phyloP scores from a whole-genome alignment of 345 rosid genomes.

The Citrus glauca region DNA sequence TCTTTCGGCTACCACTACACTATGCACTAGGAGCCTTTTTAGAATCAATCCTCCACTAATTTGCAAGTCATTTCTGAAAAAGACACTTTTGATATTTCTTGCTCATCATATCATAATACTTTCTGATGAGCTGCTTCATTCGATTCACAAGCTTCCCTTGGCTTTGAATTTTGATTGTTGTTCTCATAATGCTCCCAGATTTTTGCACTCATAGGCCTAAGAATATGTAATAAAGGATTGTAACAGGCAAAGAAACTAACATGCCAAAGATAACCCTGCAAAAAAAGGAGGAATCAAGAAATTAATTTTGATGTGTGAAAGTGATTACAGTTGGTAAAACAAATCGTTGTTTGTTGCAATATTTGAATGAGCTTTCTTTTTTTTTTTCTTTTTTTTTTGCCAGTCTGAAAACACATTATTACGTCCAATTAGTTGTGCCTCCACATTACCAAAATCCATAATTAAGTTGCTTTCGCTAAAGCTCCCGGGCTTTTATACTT shows the following conservation, averaged over 20 bases:
- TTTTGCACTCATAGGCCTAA: conserved; percentile 41
- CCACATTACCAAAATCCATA: conserved; percentile 1
- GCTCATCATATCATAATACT: background rate
- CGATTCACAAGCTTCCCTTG: background rate
- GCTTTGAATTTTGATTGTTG: background rate
- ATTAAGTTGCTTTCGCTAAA: background rate
- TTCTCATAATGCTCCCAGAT: background rate
- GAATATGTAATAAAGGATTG: conserved; percentile 62
- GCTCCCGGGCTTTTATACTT: background rate
- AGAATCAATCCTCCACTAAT: conserved; percentile 1
- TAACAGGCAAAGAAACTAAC: conserved; percentile 74
- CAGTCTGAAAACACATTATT: background rate
- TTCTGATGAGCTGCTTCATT: background rate
- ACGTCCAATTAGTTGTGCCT: conserved; percentile 4
- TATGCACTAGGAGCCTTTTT: conserved; percentile 14
- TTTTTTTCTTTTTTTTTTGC: background rate
- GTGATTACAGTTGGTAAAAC: background rate
- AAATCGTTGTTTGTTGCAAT: background rate
- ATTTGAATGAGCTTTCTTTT: background rate
- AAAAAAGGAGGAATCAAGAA: background rate
- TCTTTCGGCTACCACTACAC: conserved; percentile 38
- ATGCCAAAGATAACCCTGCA: conserved; percentile 89
- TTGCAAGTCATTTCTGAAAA: background rate
- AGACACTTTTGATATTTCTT: background rate
- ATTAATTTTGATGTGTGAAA: too few species aligned